Evolutionary conservation across 1,139 yeast species (phyloP).

Genomic region (Pichia sp.): DNA sequence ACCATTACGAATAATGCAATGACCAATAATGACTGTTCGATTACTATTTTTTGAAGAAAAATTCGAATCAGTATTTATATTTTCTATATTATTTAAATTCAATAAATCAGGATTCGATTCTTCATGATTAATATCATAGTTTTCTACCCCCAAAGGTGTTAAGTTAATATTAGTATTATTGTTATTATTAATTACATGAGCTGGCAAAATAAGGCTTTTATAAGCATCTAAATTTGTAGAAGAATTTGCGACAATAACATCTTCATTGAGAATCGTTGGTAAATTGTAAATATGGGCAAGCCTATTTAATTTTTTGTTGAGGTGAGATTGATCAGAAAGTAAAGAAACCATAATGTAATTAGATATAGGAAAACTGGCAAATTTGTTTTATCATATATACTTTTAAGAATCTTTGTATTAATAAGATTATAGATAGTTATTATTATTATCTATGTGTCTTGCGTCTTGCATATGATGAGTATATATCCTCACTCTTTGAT

Average conservation of each 20-base stretch:
- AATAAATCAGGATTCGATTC: not conserved
- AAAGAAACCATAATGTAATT: no score
- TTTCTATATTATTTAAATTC: not conserved
- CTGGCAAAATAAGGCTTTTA: slow-evolving; percentile 8
- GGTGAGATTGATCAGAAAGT: not conserved
- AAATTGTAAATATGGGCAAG: slow-evolving; percentile 14
- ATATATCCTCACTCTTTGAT: no score
- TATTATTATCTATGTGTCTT: no score
- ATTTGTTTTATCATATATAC: no score
- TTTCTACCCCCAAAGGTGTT: no score
- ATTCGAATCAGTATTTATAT: not conserved
- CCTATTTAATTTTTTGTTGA: slow-evolving; percentile 13
- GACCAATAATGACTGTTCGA: slow-evolving; percentile 25
- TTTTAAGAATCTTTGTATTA: no score
- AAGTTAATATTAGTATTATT: no score
- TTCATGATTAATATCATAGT: no score
- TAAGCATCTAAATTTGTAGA: slow-evolving; percentile 7
- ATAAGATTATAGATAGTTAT: no score
- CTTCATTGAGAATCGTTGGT: slow-evolving; percentile 4
- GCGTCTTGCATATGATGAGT: no score
- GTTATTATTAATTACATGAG: not conserved
- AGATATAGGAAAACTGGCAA: no score
- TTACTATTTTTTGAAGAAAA: not conserved
- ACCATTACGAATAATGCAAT: slow-evolving; percentile 27
- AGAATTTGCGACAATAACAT: slow-evolving; percentile 3